A percentile compares a stretch with the other conserved stretches of the same genome.
Evolutionary conservation across 139 green algal genomes (phyloP).

Genomic region (Haematococcus sp.): DNA sequence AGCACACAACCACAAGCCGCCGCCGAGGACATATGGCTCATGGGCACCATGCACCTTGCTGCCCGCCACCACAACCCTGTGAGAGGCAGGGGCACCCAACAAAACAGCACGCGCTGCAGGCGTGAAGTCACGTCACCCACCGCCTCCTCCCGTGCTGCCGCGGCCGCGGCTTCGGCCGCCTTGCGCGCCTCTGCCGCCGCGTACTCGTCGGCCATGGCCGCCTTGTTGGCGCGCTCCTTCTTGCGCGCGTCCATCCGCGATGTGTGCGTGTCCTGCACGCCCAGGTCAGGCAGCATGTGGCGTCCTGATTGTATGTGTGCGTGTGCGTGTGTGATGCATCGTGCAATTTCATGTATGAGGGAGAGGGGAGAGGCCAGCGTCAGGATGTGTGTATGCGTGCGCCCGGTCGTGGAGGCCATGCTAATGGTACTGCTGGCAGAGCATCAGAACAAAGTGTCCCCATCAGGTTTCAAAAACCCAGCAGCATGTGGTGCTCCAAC

Average conservation of each 20-base stretch:
- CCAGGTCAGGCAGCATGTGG: background rate
- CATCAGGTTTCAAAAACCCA: too few relatives aligned
- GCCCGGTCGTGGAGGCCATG: too few relatives aligned
- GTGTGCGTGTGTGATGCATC: background rate
- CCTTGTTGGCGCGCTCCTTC: slow-evolving; percentile 72
- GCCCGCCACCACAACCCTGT: background rate
- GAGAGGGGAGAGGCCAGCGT: too few relatives aligned
- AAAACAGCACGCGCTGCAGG: background rate
- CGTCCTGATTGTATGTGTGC: background rate
- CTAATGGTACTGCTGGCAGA: too few relatives aligned
- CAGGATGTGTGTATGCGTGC: too few relatives aligned
- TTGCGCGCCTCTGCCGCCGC: slow-evolving; percentile 40
- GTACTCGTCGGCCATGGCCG: slow-evolving; percentile 82
- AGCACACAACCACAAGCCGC: too few relatives aligned
- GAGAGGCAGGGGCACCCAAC: background rate
- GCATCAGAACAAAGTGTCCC: too few relatives aligned
- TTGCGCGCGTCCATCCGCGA: slow-evolving; percentile 75
- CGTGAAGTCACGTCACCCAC: background rate
- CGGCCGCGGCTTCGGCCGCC: slow-evolving; percentile 14
- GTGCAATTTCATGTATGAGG: too few relatives aligned
- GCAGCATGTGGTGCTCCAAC: too few relatives aligned
- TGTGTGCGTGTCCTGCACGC: slow-evolving; percentile 58
- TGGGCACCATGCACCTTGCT: background rate
- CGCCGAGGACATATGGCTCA: too few relatives aligned
- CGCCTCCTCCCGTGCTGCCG: background rate